Base-by-base conservation (phyloP, 805 yeast species). In the Candida jianshihensis region DNA sequence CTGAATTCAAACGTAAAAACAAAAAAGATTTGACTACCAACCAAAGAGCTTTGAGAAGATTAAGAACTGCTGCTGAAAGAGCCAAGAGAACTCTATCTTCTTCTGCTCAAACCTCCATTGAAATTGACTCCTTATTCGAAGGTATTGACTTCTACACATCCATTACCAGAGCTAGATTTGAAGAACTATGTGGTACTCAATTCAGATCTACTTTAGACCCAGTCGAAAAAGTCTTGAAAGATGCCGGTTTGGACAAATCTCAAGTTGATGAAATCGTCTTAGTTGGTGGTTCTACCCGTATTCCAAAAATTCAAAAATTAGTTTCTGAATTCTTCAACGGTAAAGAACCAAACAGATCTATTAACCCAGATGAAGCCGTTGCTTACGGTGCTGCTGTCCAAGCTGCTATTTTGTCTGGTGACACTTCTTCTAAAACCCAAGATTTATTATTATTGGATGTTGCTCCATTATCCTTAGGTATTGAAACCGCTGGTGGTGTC, bases 381-480 rank as follows among this genome's bases (percentile, higher is more conserved):
- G 97, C 97, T 59, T 88, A 88, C 71, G 96, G 97, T 81, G 97
- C 97, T 53, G 96, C 96, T 46, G 96, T 88, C 52, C 97, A 88
- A 74, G 96, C 96, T 51, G 96, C 96, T 52, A 88, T 88, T 61
- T 77, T 88, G 62, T 78, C 96, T 43, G 97, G 97, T 71, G 96
- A 88, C 69, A 81, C 90, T 53, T 88, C 96, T 29, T 80, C 95
- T 44, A 87, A 87, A 82, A 89, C 96, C 44, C 96, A 88, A 73
- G 97, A 88, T 66, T 73, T 88, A 65, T 73, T 90, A 62, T 75
- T 89, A 60, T 78, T 90, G 63, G 97, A 89, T 77, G 97, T 89
- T 64, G 94, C 97, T 58, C 97, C 97, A 67, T 76, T 89, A 63
- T 89, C 97, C 38, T 66, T 88, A 56, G 97, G 97, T 80, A 88